Conservation (phyloP, 306 rosid genomes). For the Vicia villosa region DNA sequence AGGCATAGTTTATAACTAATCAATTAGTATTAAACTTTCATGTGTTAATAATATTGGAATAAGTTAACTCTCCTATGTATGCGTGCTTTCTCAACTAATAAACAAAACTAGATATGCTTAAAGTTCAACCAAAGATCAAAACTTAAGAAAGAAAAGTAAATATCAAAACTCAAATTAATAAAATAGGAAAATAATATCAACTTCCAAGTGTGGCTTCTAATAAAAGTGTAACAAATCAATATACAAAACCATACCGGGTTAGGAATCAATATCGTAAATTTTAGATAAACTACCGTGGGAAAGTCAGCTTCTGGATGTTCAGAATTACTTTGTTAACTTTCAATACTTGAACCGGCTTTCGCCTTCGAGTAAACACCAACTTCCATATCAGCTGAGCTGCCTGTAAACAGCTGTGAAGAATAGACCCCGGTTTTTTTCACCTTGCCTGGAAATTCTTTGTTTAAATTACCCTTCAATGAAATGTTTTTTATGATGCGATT, state of each 20-base stretch:
- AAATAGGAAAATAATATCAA: not conserved
- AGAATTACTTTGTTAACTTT: constrained; percentile 45
- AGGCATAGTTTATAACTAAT: no score
- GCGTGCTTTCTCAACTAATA: not conserved
- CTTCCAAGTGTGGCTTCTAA: constrained; percentile 23
- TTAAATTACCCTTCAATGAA: constrained; percentile 56
- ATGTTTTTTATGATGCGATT: constrained; percentile 65
- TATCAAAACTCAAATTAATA: constrained; percentile 24
- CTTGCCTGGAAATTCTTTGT: constrained; percentile 74
- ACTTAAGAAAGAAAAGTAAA: not conserved
- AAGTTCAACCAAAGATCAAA: constrained; percentile 1
- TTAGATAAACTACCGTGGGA: constrained; percentile 30
- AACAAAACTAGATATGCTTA: constrained; percentile 1
- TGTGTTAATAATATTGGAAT: not conserved
- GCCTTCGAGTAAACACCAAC: constrained; percentile 61
- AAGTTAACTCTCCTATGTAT: constrained; percentile 8
- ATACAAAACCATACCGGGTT: constrained; percentile 35
- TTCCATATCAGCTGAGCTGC: constrained; percentile 56
- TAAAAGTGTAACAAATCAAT: constrained; percentile 37
- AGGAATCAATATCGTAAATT: constrained; percentile 37
- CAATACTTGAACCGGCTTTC: constrained; percentile 47
- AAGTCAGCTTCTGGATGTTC: constrained; percentile 32
- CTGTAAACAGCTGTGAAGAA: constrained; percentile 54
- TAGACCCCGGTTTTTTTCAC: constrained; percentile 50
- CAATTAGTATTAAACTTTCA: no score